Evolutionary conservation across 192 early-diverging fungal species (phyloP).

Genomic region (Pecoramyces ruminantium): DNA sequence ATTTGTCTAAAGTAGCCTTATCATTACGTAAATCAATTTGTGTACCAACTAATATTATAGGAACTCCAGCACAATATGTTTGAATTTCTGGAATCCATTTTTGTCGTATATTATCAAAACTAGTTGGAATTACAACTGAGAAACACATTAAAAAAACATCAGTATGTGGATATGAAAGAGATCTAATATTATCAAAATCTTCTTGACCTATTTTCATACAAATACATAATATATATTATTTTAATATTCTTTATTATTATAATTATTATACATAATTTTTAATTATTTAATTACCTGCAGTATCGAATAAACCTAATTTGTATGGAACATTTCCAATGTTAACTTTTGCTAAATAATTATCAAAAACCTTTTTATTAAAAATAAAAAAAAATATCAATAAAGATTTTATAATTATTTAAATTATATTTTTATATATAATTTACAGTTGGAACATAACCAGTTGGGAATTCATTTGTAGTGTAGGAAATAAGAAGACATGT

Average conservation of each 20-base stretch:
- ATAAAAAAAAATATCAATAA: too few species aligned
- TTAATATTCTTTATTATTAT: too few species aligned
- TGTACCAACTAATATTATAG: slow-evolving; percentile 86
- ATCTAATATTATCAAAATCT: slow-evolving; percentile 85
- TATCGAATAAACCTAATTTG: not conserved
- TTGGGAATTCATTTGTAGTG: not conserved
- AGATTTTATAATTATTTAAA: too few species aligned
- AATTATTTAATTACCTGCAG: not conserved
- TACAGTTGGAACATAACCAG: not conserved
- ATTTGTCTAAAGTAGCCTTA: slow-evolving; percentile 54
- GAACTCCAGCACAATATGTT: slow-evolving; percentile 87
- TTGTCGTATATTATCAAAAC: slow-evolving; percentile 90
- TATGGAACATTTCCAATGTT: not conserved
- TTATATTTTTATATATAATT: too few species aligned
- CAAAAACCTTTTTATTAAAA: not conserved
- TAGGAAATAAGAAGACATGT: not conserved
- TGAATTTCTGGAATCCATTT: slow-evolving; percentile 93
- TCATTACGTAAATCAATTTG: slow-evolving; percentile 86
- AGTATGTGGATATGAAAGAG: slow-evolving; percentile 86
- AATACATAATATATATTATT: too few species aligned
- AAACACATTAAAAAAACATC: slow-evolving; percentile 94
- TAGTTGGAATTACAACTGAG: slow-evolving; percentile 80
- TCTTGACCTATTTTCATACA: slow-evolving; percentile 50
- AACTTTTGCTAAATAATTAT: not conserved
- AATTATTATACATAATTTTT: too few species aligned